A percentile compares a stretch with the other conserved stretches of the same genome.
Conservation (phyloP, 2,329 filamentous ascomycete genomes). For the Ophiocordyceps unilateralis region DNA sequence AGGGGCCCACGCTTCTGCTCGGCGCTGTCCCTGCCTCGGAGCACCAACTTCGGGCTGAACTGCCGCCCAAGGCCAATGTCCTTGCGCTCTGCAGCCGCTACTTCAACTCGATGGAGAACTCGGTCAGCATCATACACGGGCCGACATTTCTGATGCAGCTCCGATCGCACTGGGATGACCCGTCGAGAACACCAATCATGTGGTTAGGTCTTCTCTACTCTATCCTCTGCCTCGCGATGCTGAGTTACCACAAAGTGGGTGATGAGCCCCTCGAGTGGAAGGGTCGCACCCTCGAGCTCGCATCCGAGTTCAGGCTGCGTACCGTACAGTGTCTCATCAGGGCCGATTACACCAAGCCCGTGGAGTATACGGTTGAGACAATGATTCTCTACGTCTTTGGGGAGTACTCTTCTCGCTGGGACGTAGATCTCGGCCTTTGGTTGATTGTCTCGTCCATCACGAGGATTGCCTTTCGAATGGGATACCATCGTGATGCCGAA, state of each 20-base stretch:
- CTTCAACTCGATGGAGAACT: slow-evolving; percentile 64
- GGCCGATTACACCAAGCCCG: slow-evolving; percentile 61
- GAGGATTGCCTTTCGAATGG: slow-evolving; percentile 48
- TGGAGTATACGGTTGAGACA: slow-evolving; percentile 62
- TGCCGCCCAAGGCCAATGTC: slow-evolving; percentile 70
- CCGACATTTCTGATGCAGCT: slow-evolving; percentile 71
- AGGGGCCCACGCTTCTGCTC: slow-evolving; percentile 64
- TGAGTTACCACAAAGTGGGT: slow-evolving; percentile 63
- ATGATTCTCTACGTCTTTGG: slow-evolving; percentile 60
- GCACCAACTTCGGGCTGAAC: slow-evolving; percentile 57
- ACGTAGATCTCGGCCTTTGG: slow-evolving; percentile 53
- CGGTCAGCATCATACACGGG: slow-evolving; percentile 60
- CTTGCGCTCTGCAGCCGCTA: slow-evolving; percentile 75
- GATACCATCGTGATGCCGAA: slow-evolving; percentile 61
- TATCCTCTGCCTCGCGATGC: slow-evolving; percentile 58
- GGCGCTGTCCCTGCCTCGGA: slow-evolving; percentile 56
- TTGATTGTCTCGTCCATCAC: slow-evolving; percentile 37
- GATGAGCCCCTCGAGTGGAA: slow-evolving; percentile 68
- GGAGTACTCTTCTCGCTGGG: slow-evolving; percentile 56
- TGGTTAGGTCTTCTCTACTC: slow-evolving; percentile 67
- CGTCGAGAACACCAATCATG: slow-evolving; percentile 54
- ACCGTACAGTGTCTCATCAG: slow-evolving; percentile 64
- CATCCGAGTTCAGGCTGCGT: slow-evolving; percentile 47
- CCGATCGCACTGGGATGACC: slow-evolving; percentile 49
- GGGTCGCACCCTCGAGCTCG: slow-evolving; percentile 43